These are phyloP conservation scores for Xerocomus potaroensis DNA, from an alignment of 768 basidiomycete genomes.

Conservation along the genomic window DNA sequence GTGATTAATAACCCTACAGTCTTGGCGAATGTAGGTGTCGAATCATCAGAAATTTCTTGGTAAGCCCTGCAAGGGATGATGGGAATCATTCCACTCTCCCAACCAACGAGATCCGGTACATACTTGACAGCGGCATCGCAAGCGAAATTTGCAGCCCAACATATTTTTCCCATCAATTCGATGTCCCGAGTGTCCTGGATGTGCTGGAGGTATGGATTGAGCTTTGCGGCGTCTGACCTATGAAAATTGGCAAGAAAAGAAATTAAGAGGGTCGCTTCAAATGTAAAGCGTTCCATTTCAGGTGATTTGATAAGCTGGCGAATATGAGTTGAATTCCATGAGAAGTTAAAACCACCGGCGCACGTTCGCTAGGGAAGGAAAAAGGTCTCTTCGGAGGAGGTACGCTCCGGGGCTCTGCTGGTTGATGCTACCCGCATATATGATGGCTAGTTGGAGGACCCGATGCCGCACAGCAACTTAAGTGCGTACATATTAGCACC, in stretches of 20 bases:
- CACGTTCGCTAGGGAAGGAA: conserved; percentile 49
- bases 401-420: conserved; percentile 71
- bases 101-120: conserved; percentile 10
- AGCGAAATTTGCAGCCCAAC: conserved; percentile 52
- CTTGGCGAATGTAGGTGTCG: conserved; percentile 45
- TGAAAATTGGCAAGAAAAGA: conserved; percentile 66
- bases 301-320: conserved; percentile 55
- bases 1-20: conserved; percentile 49
- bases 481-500: neutral
- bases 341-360: conserved; percentile 14
- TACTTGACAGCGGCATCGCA: conserved; percentile 51
- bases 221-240: conserved; percentile 64
- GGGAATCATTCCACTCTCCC: neutral
- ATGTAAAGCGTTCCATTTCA: conserved; percentile 51
- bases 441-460: conserved; percentile 52
- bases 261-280: conserved; percentile 58
- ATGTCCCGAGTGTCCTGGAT: conserved; percentile 46
- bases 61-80: conserved; percentile 54
- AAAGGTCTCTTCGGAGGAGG: conserved; percentile 59
- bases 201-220: conserved; percentile 60
- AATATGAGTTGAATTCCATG: neutral
- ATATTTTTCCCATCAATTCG: conserved; percentile 52
- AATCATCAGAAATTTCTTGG: conserved; percentile 51
- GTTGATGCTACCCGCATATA: conserved; percentile 54
- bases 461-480: conserved; percentile 49